Evolutionary conservation across 2,329 filamentous ascomycete genomes (phyloP).

Genomic region (Neophaeococcomyces aloes): DNA sequence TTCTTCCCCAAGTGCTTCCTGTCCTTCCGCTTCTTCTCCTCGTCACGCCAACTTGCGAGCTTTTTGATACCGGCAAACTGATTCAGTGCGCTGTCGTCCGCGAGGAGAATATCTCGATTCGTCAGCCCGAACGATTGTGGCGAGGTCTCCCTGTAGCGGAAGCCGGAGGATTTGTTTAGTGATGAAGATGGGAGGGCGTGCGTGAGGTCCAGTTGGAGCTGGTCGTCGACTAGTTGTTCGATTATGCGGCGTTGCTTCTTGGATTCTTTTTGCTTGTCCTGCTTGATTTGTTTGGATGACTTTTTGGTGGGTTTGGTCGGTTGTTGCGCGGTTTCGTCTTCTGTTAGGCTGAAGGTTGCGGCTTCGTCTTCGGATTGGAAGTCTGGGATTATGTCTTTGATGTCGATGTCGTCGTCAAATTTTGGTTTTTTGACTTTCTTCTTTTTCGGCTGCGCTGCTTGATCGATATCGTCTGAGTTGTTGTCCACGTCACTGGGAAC

Average conservation of each 20-base stretch:
- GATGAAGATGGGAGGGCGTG: constrained; percentile 48
- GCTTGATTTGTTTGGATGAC: constrained; percentile 40
- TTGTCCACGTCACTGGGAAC: constrained; percentile 46
- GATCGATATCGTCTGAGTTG: constrained; percentile 83
- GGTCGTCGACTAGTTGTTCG: constrained; percentile 73
- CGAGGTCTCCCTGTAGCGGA: constrained; percentile 91
- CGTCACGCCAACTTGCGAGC: constrained; percentile 77
- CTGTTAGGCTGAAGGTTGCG: constrained; percentile 47
- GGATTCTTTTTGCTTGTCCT: constrained; percentile 58
- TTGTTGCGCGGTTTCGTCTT: constrained; percentile 29
- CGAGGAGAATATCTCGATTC: constrained; percentile 79
- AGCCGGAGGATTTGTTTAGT: constrained; percentile 47
- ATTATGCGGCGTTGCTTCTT: constrained; percentile 73
- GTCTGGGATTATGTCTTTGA: constrained; percentile 82
- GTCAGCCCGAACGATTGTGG: constrained; percentile 85
- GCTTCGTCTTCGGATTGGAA: constrained; percentile 34
- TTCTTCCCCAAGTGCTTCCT: constrained; percentile 88
- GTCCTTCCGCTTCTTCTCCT: constrained; percentile 80
- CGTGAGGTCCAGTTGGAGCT: constrained; percentile 67
- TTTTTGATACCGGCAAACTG: constrained; percentile 91
- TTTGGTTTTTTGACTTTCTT: constrained; percentile 59
- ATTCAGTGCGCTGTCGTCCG: constrained; percentile 76
- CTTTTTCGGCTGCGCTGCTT: constrained; percentile 71
- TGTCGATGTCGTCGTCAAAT: constrained; percentile 97
- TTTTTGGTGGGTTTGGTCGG: constrained; percentile 37